These are phyloP conservation scores for Kodamaea sp. DNA, from an alignment of 1,139 yeast species.

Conservation along the genomic window DNA sequence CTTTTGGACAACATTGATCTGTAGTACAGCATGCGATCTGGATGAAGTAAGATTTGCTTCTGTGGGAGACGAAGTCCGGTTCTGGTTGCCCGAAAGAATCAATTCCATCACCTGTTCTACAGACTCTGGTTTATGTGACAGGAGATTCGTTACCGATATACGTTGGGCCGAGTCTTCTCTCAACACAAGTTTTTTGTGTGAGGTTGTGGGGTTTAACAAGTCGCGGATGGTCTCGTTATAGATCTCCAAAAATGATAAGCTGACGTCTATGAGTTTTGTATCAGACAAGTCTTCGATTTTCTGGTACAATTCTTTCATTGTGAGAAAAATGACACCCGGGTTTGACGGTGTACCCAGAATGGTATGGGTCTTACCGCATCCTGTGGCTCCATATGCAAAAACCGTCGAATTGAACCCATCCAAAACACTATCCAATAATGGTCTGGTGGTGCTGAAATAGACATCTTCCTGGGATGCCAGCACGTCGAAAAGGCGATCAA, in stretches of 20 bases:
- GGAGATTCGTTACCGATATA: slow-evolving; percentile 74
- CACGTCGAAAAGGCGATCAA: slow-evolving; percentile 76
- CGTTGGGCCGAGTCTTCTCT: slow-evolving; percentile 71
- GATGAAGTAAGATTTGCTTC: slow-evolving; percentile 90
- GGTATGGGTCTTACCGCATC: slow-evolving; percentile 97
- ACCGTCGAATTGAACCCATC: slow-evolving; percentile 91
- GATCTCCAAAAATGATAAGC: slow-evolving; percentile 78
- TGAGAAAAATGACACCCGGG: slow-evolving; percentile 81
- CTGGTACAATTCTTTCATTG: slow-evolving; percentile 74
- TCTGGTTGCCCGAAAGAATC: slow-evolving; percentile 68
- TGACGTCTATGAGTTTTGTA: slow-evolving; percentile 58
- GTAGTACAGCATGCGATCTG: slow-evolving; percentile 90
- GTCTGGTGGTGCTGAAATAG: slow-evolving; percentile 64
- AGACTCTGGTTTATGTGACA: slow-evolving; percentile 60
- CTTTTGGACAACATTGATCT: slow-evolving; percentile 68
- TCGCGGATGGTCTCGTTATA: slow-evolving; percentile 89
- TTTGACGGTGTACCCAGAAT: slow-evolving; percentile 71
- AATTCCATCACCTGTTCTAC: slow-evolving; percentile 83
- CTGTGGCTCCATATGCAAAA: slow-evolving; percentile 97
- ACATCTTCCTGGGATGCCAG: slow-evolving; percentile 66
- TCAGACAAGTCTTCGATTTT: slow-evolving; percentile 58
- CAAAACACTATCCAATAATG: slow-evolving; percentile 70
- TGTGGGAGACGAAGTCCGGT: slow-evolving; percentile 83
- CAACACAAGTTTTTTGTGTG: slow-evolving; percentile 49
- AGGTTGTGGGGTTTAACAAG: slow-evolving; percentile 59